A percentile compares a stretch with the other conserved stretches of the same genome.
These are phyloP conservation scores for Apiotrichum veenhuisii DNA, from an alignment of 1,284 basidiomycete genomes.

Conservation along the genomic window DNA sequence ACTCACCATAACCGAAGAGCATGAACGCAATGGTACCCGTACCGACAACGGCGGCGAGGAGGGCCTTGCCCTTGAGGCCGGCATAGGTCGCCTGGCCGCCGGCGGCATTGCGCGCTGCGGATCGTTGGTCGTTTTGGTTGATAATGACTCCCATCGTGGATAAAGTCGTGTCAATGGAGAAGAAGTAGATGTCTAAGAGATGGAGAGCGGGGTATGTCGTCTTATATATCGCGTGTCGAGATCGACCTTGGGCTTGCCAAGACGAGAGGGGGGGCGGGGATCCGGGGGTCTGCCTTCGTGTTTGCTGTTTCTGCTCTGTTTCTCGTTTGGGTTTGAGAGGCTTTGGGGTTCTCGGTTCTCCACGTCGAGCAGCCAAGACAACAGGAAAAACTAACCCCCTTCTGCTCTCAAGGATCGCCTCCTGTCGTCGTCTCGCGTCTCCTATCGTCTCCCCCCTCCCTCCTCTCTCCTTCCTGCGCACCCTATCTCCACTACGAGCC, in stretches of 20 bases:
- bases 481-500: too few species aligned
- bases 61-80: constrained; percentile 36
- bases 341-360: too few species aligned
- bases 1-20: constrained; percentile 46
- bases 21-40: constrained; percentile 42
- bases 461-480: too few species aligned
- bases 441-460: too few species aligned
- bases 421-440: too few species aligned
- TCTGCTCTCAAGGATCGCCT: too few species aligned
- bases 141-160: constrained; percentile 7
- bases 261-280: too few species aligned
- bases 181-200: background rate
- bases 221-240: background rate
- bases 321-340: too few species aligned
- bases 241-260: background rate
- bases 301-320: too few species aligned
- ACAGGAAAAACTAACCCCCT: too few species aligned
- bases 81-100: constrained; percentile 33
- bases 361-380: too few species aligned
- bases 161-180: background rate
- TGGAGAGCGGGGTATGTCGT: background rate
- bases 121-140: constrained; percentile 14
- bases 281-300: too few species aligned
- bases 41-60: constrained; percentile 40
- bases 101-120: background rate